Conservation (phyloP, 805 yeast species). For the Yarrowia porcina region DNA sequence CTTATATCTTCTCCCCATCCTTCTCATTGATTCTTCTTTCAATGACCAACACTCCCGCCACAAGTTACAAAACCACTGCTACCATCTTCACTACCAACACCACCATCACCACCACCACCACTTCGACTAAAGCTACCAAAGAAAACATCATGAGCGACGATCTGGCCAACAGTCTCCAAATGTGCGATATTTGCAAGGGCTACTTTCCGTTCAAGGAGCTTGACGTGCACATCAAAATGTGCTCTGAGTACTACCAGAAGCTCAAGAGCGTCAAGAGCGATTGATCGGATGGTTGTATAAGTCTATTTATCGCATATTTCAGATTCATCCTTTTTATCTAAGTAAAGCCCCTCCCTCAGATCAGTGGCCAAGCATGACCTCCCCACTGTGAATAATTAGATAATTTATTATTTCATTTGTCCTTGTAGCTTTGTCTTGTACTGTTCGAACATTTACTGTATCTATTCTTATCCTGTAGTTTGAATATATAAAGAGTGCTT, state of each 20-base stretch:
- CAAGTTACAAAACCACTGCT: not conserved
- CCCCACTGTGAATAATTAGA: not conserved
- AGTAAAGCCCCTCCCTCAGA: not conserved
- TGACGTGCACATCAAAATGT: not conserved
- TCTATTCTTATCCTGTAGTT: too few relatives aligned
- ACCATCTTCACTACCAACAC: not conserved
- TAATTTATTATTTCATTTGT: too few relatives aligned
- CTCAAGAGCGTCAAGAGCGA: constrained; percentile 1
- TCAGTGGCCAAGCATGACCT: not conserved
- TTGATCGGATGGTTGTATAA: too few relatives aligned
- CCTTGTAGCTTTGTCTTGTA: too few relatives aligned
- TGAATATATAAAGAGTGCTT: too few relatives aligned
- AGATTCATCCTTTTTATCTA: not conserved
- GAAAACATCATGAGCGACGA: not conserved
- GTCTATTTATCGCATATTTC: not conserved
- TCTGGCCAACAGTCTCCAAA: not conserved
- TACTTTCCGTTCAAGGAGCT: not conserved
- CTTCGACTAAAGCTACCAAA: not conserved
- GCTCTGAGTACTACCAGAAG: constrained; percentile 13
- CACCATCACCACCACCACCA: not conserved
- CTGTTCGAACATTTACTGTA: too few relatives aligned
- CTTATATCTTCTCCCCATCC: not conserved
- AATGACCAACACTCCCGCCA: not conserved
- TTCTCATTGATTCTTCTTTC: not conserved
- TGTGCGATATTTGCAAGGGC: constrained; percentile 19